These are phyloP conservation scores for Populus hybrid DNA, from an alignment of 441 rosid species.

Conservation along the genomic window DNA sequence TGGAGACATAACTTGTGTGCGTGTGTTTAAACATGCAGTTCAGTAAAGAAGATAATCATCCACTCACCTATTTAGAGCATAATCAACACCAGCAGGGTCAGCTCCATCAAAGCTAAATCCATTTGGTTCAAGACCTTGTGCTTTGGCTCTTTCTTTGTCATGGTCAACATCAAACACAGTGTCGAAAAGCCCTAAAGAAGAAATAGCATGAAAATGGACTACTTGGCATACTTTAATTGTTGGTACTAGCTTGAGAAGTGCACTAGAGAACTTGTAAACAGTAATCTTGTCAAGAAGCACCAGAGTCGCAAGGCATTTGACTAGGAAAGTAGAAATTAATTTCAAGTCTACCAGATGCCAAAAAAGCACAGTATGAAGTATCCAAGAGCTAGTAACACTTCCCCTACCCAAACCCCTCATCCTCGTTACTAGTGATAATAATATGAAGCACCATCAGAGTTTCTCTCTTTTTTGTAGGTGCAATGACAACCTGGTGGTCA, in stretches of 20 bases:
- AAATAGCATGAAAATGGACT: conserved; percentile 18
- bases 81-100: conserved; percentile 75
- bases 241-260: conserved; percentile 4
- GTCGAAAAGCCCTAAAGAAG: conserved; percentile 69
- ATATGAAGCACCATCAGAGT: neutral
- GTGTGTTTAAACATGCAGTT: neutral
- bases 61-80: conserved; percentile 79
- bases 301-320: neutral
- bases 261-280: neutral
- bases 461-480: neutral
- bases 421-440: neutral
- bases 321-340: neutral
- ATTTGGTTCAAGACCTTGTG: conserved; percentile 80
- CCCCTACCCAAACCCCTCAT: neutral
- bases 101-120: conserved; percentile 94
- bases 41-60: neutral
- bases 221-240: neutral
- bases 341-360: neutral
- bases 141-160: conserved; percentile 83
- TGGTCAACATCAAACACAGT: conserved; percentile 94
- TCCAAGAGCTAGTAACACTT: neutral
- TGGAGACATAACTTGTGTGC: neutral
- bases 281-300: neutral
- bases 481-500: neutral
- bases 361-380: neutral